These are phyloP conservation scores for Diplodia scrobiculata DNA, from an alignment of 2,329 filamentous ascomycete genomes.

Conservation along the genomic window DNA sequence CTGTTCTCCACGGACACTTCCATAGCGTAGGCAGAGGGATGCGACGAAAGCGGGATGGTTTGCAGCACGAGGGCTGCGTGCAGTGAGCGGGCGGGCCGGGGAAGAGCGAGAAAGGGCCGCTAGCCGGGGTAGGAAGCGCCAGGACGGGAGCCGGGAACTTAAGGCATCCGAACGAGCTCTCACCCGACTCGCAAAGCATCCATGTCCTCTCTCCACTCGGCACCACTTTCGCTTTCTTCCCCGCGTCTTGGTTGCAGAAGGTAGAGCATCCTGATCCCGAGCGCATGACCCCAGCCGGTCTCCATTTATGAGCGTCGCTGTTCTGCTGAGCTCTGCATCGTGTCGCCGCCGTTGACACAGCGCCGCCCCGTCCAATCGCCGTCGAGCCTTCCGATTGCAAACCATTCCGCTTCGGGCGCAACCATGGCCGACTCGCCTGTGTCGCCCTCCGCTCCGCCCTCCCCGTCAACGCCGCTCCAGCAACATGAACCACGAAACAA, in stretches of 20 bases:
- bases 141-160: slow-evolving; percentile 6
- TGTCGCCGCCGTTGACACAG: neutral
- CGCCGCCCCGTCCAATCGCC: neutral
- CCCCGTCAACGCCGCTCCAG: neutral
- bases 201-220: slow-evolving; percentile 18
- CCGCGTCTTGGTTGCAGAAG: neutral
- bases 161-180: slow-evolving; percentile 1
- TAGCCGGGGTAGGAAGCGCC: neutral
- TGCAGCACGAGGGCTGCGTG: neutral
- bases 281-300: neutral
- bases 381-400: neutral
- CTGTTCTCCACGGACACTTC: neutral
- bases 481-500: neutral
- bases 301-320: slow-evolving; percentile 15
- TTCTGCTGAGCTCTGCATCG: neutral
- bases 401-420: slow-evolving; percentile 13
- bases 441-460: neutral
- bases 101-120: neutral
- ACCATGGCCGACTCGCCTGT: neutral
- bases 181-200: neutral
- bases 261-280: neutral
- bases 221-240: slow-evolving; percentile 16
- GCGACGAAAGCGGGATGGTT: neutral
- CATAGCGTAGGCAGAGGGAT: neutral
- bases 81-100: too few species aligned